A percentile compares a stretch with the other conserved stretches of the same genome.
Evolutionary conservation across 352 stramenopile genomes (phyloP).

Genomic region (Peronospora belbahrii): DNA sequence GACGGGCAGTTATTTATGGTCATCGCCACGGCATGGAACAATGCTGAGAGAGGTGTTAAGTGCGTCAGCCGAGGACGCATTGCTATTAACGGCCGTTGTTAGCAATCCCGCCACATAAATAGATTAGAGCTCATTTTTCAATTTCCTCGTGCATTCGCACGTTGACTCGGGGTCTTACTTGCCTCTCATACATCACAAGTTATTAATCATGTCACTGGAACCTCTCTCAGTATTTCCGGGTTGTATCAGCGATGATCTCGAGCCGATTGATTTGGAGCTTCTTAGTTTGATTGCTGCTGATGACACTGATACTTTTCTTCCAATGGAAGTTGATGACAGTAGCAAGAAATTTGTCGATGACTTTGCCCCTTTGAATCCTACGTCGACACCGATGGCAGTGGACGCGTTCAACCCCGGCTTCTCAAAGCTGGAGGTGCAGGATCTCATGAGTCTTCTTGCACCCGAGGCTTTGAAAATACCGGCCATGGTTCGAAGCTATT

Average conservation of each 20-base stretch:
- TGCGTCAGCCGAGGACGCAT: constrained; percentile 15
- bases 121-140: constrained; percentile 17
- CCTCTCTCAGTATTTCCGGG: constrained; percentile 24
- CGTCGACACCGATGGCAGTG: constrained; percentile 28
- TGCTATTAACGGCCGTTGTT: constrained; percentile 6
- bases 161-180: constrained; percentile 15
- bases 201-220: constrained; percentile 28
- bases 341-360: constrained; percentile 20
- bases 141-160: constrained; percentile 25
- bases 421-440: constrained; percentile 28
- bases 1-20: constrained; percentile 7
- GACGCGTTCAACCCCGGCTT: constrained; percentile 29
- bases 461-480: constrained; percentile 18
- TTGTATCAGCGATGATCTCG: constrained; percentile 17
- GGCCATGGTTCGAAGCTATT: constrained; percentile 16
- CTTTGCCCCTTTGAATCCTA: constrained; percentile 28
- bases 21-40: constrained; percentile 15
- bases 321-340: constrained; percentile 6
- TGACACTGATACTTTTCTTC: constrained; percentile 7
- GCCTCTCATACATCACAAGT: neutral
- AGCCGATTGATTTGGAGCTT: constrained; percentile 31
- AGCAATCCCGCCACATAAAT: constrained; percentile 1
- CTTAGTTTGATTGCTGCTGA: constrained; percentile 27
- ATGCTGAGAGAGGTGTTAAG: constrained; percentile 23
- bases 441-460: constrained; percentile 31